Evolutionary conservation across 257 asterid species (phyloP).

Genomic region (Solanum ossicruentum): DNA sequence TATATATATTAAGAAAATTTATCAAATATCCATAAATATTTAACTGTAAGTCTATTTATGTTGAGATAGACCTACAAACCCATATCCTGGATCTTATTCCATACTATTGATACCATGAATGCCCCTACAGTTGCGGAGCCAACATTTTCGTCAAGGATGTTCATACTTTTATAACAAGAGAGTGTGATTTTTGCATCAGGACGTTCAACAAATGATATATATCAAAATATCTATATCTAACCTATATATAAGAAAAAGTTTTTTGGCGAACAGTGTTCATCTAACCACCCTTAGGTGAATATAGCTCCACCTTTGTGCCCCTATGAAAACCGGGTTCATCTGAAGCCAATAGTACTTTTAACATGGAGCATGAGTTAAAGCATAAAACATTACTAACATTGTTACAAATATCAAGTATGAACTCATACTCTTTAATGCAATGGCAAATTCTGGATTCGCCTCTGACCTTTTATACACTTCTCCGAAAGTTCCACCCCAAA

Average conservation of each 20-base stretch:
- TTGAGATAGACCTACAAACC: background rate
- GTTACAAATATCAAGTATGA: background rate
- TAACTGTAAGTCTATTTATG: background rate
- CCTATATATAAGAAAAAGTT: no score
- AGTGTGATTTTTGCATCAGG: no score
- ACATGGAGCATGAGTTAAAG: background rate
- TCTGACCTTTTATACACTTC: slow-evolving; percentile 33
- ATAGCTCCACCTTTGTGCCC: background rate
- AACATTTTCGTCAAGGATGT: no score
- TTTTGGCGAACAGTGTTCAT: no score
- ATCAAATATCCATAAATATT: background rate
- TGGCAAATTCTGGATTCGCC: background rate
- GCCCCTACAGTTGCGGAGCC: no score
- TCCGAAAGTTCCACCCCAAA: slow-evolving; percentile 50
- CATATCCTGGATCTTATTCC: background rate
- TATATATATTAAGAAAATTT: background rate
- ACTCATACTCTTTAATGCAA: background rate
- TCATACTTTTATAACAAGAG: no score
- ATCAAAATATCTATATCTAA: no score
- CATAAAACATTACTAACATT: background rate
- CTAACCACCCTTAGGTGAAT: no score
- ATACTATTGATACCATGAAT: background rate
- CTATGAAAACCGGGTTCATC: background rate
- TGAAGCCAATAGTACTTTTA: background rate
- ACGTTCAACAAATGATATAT: no score